A percentile compares a stretch with the other conserved stretches of the same genome.
Evolutionary conservation across 306 rosid species (phyloP).

Genomic region (Astragalus glycyphyllos): DNA sequence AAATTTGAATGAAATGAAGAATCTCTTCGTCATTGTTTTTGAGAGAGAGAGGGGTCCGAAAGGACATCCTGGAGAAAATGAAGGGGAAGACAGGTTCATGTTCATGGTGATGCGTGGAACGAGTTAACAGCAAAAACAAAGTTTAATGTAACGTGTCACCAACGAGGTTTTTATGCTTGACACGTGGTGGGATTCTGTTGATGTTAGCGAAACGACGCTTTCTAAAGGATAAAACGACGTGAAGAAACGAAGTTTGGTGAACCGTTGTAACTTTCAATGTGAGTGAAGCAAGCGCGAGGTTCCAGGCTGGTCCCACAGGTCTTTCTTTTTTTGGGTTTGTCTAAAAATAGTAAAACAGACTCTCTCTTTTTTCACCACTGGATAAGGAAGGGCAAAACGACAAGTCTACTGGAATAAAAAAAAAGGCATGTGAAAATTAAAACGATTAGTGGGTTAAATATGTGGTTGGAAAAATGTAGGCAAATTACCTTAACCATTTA

Average conservation of each 20-base stretch:
- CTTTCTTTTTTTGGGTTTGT: not conserved
- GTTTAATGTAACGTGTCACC: conserved; percentile 38
- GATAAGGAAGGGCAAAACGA: too few species aligned
- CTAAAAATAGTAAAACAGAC: conserved; percentile 19
- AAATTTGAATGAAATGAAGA: conserved; percentile 13
- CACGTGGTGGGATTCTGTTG: conserved; percentile 34
- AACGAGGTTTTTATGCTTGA: not conserved
- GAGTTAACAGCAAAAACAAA: conserved; percentile 53
- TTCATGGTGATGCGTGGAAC: conserved; percentile 24
- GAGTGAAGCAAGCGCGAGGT: not conserved
- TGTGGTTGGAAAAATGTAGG: too few species aligned
- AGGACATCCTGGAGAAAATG: conserved; percentile 38
- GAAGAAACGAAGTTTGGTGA: not conserved
- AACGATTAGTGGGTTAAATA: too few species aligned
- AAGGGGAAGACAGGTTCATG: not conserved
- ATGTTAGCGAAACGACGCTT: conserved; percentile 19
- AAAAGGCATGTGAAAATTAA: too few species aligned
- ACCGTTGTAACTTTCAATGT: not conserved
- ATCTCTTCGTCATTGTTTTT: not conserved
- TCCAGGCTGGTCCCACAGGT: not conserved
- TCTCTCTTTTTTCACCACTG: too few species aligned
- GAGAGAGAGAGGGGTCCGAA: not conserved
- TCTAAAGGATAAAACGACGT: not conserved
- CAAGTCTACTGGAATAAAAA: too few species aligned
- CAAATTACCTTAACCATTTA: too few species aligned